These are phyloP conservation scores for Epichloe amarillans DNA, from an alignment of 2,329 filamentous ascomycete species.

Conservation along the genomic window DNA sequence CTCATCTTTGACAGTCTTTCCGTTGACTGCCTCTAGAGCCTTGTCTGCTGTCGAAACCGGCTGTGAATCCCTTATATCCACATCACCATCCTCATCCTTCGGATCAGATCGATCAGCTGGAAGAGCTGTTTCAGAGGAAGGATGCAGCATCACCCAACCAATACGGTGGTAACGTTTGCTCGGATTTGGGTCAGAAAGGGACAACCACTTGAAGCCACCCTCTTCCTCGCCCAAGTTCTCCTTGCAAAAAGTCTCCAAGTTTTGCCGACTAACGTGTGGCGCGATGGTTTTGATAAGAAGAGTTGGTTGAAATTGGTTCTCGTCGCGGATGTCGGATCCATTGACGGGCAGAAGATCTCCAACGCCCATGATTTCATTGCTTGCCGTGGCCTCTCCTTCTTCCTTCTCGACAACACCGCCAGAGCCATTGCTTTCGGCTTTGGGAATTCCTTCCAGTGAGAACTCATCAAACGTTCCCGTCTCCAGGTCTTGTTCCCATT, in stretches of 20 bases:
- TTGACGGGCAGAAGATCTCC: constrained; percentile 76
- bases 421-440: constrained; percentile 78
- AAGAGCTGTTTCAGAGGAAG: constrained; percentile 52
- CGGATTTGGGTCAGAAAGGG: constrained; percentile 90
- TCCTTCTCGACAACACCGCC: constrained; percentile 85
- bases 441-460: constrained; percentile 84
- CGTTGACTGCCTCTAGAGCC: constrained; percentile 87
- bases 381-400: constrained; percentile 83
- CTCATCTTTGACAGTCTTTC: constrained; percentile 93
- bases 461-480: constrained; percentile 85
- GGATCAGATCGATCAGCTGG: constrained; percentile 60
- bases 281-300: constrained; percentile 96
- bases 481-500: constrained; percentile 83
- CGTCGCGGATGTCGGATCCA: constrained; percentile 79
- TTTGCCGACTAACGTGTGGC: constrained; percentile 84
- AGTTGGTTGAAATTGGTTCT: constrained; percentile 77
- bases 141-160: constrained; percentile 94
- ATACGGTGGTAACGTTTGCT: constrained; percentile 95
- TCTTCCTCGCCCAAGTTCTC: constrained; percentile 85
- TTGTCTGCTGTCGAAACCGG: constrained; percentile 59
- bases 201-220: constrained; percentile 91
- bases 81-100: constrained; percentile 53
- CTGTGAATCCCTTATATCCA: constrained; percentile 39
- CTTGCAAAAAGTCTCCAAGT: constrained; percentile 87
- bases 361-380: constrained; percentile 85